Evolutionary conservation across 768 basidiomycete genomes (phyloP), one percentile per base, ranked within the genome.

Genomic region (Podaxis pistillaris): DNA sequence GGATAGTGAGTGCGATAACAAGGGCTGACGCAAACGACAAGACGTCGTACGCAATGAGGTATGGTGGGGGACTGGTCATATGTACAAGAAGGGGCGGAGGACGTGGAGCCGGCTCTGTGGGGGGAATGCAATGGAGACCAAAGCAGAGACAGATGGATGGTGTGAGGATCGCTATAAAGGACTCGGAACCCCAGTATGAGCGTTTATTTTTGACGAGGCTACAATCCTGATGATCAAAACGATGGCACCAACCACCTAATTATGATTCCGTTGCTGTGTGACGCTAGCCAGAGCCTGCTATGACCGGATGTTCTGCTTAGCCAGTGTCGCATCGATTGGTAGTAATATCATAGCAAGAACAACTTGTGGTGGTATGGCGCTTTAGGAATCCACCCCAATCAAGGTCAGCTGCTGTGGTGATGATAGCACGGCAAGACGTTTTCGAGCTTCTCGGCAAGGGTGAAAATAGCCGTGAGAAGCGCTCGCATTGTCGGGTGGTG

Each of bases 41-140:
- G 6, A 56, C 36, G 50, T 62, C 61, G 17, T 62, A 62, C 11
- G 13, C 44, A 37, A 62, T 55, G 53, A 62, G 52, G 15, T 56
- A 56, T 7, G 46, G 30, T 4, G 61, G 61, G 33, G 15, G n/a
- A 28, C 46, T 17, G 2, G 36, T 11, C 61, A 56, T 55, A 17
- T 5, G 22, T 19, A 15, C 15, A 22, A n/a, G 36, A 8, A 49
- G 19, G 49, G 49, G 33, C 2, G 19, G 15, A 41, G 22, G 11
- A 19, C 1, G 9, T 44, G 17, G 22, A 46, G 41, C 26, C 12
- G 9, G 17, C 19, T 46, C 44, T 9, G 15, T 46, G 44, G 7
- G 44, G 19, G 19, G 6, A n/a, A 17, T 46, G 44, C 17, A 19
- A 46, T 38, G 36, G 30, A 33, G 41, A 44, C 41, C 15, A 44